These are phyloP conservation scores for Suillus subalutaceus DNA, from an alignment of 768 basidiomycete genomes.

Conservation along the genomic window DNA sequence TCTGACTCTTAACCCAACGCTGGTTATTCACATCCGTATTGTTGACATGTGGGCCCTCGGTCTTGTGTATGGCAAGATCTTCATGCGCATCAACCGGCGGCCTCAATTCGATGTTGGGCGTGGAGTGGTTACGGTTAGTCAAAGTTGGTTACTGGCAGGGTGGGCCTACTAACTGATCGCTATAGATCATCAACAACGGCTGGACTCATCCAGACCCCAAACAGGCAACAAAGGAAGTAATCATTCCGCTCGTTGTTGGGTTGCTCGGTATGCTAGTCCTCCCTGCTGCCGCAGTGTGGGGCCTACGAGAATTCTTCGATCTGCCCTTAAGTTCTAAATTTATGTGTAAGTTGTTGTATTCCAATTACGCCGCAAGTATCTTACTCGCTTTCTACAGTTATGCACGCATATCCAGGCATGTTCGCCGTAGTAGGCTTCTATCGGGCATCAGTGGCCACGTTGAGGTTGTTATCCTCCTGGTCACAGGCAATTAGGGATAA, in stretches of 20 bases:
- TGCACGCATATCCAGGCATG: constrained; percentile 74
- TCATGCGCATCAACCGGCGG: constrained; percentile 53
- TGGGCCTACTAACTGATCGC: constrained; percentile 16
- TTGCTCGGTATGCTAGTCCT: constrained; percentile 66
- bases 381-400: constrained; percentile 44
- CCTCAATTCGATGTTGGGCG: constrained; percentile 47
- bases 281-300: constrained; percentile 55
- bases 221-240: constrained; percentile 70
- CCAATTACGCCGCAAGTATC: neutral
- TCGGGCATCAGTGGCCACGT: constrained; percentile 49
- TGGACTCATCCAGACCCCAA: constrained; percentile 74
- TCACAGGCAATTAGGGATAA: constrained; percentile 82
- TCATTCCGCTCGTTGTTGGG: constrained; percentile 57
- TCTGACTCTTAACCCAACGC: constrained; percentile 54
- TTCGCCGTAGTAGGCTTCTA: constrained; percentile 60
- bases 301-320: constrained; percentile 39
- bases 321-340: constrained; percentile 49
- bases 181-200: constrained; percentile 67
- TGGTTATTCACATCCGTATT: constrained; percentile 69
- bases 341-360: constrained; percentile 58
- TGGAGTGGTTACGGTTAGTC: constrained; percentile 47
- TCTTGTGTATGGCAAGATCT: constrained; percentile 75
- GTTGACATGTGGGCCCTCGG: constrained; percentile 86
- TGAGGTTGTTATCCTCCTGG: constrained; percentile 60
- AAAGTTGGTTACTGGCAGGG: constrained; percentile 17